Conservation (phyloP, 192 early-diverging fungal species). For the Ramicandelaber brevisporus region DNA sequence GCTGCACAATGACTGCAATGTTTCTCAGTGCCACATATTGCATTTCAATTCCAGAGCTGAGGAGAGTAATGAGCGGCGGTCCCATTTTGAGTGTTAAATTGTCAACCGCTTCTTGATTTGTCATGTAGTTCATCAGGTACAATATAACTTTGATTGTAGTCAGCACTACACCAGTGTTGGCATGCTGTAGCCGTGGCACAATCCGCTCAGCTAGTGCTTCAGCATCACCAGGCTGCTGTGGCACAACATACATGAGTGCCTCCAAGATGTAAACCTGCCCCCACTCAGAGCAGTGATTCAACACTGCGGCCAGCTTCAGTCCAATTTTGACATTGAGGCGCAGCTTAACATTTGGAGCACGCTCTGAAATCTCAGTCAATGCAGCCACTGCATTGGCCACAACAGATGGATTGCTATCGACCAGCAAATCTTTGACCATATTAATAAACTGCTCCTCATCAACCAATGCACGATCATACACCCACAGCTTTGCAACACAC, state of each 20-base stretch:
- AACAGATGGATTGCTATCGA: slow-evolving; percentile 79
- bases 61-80: slow-evolving; percentile 80
- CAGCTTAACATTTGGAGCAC: slow-evolving; percentile 63
- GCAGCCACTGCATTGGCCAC: slow-evolving; percentile 89
- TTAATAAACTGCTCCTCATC: slow-evolving; percentile 79
- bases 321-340: slow-evolving; percentile 63
- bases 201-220: slow-evolving; percentile 80
- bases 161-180: slow-evolving; percentile 79
- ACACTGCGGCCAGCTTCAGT: slow-evolving; percentile 70
- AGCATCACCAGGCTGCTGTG: slow-evolving; percentile 66
- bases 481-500: slow-evolving; percentile 78
- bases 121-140: slow-evolving; percentile 86
- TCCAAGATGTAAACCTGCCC: slow-evolving; percentile 86
- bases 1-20: slow-evolving; percentile 81
- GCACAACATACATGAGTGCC: slow-evolving; percentile 70
- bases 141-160: slow-evolving; percentile 69
- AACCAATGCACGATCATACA: slow-evolving; percentile 64
- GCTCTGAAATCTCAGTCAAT: slow-evolving; percentile 79
- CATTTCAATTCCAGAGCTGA: slow-evolving; percentile 73
- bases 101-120: slow-evolving; percentile 45
- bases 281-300: slow-evolving; percentile 98
- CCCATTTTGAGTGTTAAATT: slow-evolving; percentile 59
- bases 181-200: slow-evolving; percentile 71
- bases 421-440: slow-evolving; percentile 57
- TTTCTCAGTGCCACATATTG: slow-evolving; percentile 95